Conservation (phyloP, 2,329 filamentous ascomycete species). For the Xylariomycetidae sp. region DNA sequence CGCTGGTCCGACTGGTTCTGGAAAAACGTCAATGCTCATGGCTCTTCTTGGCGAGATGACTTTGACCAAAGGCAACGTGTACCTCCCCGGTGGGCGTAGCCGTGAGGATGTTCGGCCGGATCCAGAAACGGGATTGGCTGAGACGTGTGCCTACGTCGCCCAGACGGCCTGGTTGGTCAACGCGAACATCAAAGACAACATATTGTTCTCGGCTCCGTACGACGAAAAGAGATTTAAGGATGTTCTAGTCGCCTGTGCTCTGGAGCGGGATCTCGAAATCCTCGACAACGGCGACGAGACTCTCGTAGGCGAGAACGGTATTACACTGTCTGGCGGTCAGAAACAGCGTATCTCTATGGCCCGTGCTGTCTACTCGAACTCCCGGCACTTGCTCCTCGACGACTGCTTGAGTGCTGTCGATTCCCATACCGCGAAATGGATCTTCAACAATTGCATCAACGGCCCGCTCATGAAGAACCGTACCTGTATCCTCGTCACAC, state of each 20-base stretch:
- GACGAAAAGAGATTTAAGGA: constrained; percentile 79
- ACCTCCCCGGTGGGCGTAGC: constrained; percentile 76
- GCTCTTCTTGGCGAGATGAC: constrained; percentile 96
- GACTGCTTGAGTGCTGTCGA: constrained; percentile 96
- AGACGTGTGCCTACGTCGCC: constrained; percentile 92
- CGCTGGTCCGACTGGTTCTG: constrained; percentile 85
- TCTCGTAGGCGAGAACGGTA: constrained; percentile 92
- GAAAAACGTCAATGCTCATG: constrained; percentile 95
- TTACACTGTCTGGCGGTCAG: constrained; percentile 92
- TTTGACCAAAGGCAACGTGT: constrained; percentile 70
- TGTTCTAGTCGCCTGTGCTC: constrained; percentile 83
- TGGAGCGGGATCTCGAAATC: constrained; percentile 87
- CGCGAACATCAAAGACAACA: constrained; percentile 92
- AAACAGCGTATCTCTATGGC: constrained; percentile 96
- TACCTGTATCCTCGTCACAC: constrained; percentile 92
- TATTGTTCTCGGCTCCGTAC: constrained; percentile 77
- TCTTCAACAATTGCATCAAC: constrained; percentile 87
- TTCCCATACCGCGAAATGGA: constrained; percentile 96
- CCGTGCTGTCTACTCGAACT: constrained; percentile 94
- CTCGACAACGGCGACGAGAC: constrained; percentile 90
- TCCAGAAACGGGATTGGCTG: constrained; percentile 77
- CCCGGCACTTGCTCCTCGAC: constrained; percentile 82
- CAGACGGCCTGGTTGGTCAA: constrained; percentile 98
- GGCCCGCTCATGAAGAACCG: constrained; percentile 83
- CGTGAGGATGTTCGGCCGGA: constrained; percentile 79